These are phyloP conservation scores for Pleurostoma richardsiae DNA, from an alignment of 2,329 filamentous ascomycete species.

Conservation along the genomic window DNA sequence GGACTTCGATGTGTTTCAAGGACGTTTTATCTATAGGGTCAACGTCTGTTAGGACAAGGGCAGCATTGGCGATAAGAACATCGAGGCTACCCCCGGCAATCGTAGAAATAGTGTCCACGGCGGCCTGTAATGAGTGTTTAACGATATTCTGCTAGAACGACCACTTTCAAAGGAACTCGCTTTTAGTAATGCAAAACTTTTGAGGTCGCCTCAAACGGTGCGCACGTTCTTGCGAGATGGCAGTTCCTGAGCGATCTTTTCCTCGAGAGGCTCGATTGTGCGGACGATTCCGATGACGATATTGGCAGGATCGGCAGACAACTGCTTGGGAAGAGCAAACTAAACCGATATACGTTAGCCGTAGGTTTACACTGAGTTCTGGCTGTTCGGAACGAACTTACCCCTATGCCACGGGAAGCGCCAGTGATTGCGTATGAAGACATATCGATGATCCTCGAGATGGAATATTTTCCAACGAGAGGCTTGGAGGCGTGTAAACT, in stretches of 20 bases:
- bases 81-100: not conserved
- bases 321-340: not conserved
- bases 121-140: not conserved
- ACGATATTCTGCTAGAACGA: not conserved
- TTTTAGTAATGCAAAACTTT: not conserved
- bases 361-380: not conserved
- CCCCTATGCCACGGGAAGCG: not conserved
- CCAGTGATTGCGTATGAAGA: conserved; percentile 1
- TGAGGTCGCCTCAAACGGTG: not conserved
- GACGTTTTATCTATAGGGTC: not conserved
- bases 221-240: not conserved
- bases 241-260: not conserved
- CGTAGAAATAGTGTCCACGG: not conserved
- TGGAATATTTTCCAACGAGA: too few species aligned
- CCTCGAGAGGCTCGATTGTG: too few species aligned
- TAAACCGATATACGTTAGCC: not conserved
- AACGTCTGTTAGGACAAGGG: not conserved
- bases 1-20: too few species aligned
- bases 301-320: not conserved
- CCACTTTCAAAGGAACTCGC: not conserved
- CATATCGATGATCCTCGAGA: not conserved
- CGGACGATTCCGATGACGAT: not conserved
- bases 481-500: too few species aligned
- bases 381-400: not conserved
- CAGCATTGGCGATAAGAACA: not conserved